Base-by-base conservation (phyloP, 2,329 filamentous ascomycete genomes). In the Phialemoniopsis sp. region DNA sequence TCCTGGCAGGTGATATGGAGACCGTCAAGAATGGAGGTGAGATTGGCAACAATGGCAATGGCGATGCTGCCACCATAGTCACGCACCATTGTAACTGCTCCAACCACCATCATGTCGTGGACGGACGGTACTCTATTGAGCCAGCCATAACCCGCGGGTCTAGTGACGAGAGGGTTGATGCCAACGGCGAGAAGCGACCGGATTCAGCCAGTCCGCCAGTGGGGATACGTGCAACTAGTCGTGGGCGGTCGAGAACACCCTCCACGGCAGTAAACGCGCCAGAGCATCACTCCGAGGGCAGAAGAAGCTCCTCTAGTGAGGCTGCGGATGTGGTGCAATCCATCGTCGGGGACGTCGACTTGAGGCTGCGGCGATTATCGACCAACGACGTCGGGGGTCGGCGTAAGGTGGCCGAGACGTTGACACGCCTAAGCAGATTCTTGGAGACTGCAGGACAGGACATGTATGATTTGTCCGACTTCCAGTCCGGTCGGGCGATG, bases 401-500 rank as follows among this genome's bases (percentile, higher is more conserved):
- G 46, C 57, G 59, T 3, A 70, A 55, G 37, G 57, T 76, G 3
- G 69, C 73, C 4, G 59, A 55, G 8, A 47, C 55, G 8, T 48
- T 81, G 7, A 67, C 60, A 5, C 56, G 48, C 5, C 44, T 74
- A 5, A 67, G 66, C 8, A 60, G 69, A 10, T 64, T 67, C 13
- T 47, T 81, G 1, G 68, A 70, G 4, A 68, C 66, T 1, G 66
- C 73, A 21, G 62, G 67, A 1, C 60, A 66, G 2, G 61, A 71
- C n/a, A 63, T 60, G 8, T 68, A 70, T 40, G 68, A 78, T 38
- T 64, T 71, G 21, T 66, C 65, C 0, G 65, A 65, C 2, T 78
- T 77, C 47, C 65, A 64, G 35, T 57, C 55, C 4, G 66, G 70
- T 14, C 59, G 58, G 32, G 68, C 71, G 4, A 52, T 57, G n/a